Base-by-base conservation (phyloP, 1,284 basidiomycete species). In the Fistulinella cinereoalba region DNA sequence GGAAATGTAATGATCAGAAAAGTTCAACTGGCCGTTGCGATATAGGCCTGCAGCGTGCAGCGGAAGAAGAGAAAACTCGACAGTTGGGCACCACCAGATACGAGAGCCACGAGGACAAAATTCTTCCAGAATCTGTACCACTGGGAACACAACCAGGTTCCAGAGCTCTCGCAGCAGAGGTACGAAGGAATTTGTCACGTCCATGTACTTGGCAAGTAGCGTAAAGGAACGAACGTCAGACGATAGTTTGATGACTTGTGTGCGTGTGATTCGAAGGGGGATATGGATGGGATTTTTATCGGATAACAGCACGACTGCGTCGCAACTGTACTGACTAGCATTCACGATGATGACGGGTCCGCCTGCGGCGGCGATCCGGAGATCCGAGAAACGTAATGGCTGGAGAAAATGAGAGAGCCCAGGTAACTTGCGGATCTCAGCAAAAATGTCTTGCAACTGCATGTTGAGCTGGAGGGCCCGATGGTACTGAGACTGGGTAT, bases 1-100 rank as follows among this genome's bases (percentile, higher is more conserved):
- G 8, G 31, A 32, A 7, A 32, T 7, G 31, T 32, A 32, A 16
- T n/a, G 8, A n/a, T 32, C 31, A 2, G 31, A 32, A 8, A 32
- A 32, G 16, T 16, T 16, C 8, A n/a, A 16, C 10, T 32, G 2
- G 2, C 31, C 31, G 8, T 8, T 32, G 3, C 31, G 10, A 15
- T 32, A 32, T 16, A n/a, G 15, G 3, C 16, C 15, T 16, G 31
- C 31, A 3, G 31, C 22, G 6, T 18, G 28, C 12, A 3, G 6
- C n/a, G n/a, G n/a, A n/a, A n/a, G n/a, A n/a, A n/a, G n/a, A n/a
- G n/a, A n/a, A n/a, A n/a, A n/a, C n/a, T n/a, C n/a, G n/a, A n/a
- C n/a, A n/a, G 67, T 70, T 2, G 65, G 67, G 45, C 67, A 71
- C 70, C 69, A 72, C 66, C 68, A 71, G 4, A 71, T 62, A 2